These are phyloP conservation scores for Rhipidocladum racemiflorum DNA, from an alignment of 176 grass and related monocot species.

Conservation along the genomic window DNA sequence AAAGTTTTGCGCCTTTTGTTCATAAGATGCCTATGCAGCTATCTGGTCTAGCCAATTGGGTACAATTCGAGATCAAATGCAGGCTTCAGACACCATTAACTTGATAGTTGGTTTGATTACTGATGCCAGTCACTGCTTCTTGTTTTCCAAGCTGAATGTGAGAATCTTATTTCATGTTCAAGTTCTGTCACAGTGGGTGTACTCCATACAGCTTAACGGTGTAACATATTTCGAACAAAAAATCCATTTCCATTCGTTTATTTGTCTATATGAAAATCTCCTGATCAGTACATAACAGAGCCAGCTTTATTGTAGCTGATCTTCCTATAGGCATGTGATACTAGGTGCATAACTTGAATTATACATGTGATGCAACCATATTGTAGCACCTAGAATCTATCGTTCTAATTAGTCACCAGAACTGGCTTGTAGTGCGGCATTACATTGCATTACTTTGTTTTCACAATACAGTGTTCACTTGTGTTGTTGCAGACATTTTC, in stretches of 20 bases:
- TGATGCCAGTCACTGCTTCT: conserved; percentile 1
- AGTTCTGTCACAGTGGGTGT: neutral
- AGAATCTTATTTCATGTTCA: neutral
- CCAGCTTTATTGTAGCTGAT: neutral
- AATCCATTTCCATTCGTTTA: neutral
- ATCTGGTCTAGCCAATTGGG: neutral
- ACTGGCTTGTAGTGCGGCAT: neutral
- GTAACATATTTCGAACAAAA: neutral
- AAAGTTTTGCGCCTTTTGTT: neutral
- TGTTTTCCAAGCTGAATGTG: neutral
- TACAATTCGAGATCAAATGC: neutral
- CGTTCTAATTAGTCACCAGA: neutral
- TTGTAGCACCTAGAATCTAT: neutral
- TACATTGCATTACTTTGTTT: neutral
- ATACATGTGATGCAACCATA: neutral
- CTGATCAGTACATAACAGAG: neutral
- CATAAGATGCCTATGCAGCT: neutral
- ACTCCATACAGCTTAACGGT: neutral
- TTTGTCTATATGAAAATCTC: neutral
- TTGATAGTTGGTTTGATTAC: neutral
- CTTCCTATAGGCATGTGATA: neutral
- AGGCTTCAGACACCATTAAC: neutral
- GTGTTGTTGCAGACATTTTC: neutral
- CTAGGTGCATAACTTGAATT: no score
- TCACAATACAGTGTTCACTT: neutral